Evolutionary conservation across 2,329 filamentous ascomycete genomes (phyloP), one percentile per base, ranked within the genome.

Genomic region (Chaetomium olivaceum): DNA sequence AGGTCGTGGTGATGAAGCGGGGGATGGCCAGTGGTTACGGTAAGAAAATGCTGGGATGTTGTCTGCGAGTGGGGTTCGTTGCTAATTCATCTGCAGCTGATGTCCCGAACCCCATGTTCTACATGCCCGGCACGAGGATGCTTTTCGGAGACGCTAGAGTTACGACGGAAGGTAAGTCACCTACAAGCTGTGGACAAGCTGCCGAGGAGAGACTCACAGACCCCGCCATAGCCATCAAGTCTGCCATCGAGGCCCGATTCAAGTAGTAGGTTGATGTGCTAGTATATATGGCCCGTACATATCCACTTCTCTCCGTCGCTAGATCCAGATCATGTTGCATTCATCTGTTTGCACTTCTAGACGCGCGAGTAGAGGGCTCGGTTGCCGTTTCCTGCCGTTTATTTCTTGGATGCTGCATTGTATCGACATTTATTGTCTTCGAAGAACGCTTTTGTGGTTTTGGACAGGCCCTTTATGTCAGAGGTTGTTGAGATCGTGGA

Each of bases 31-130:
- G 90, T 75, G 92, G 92, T 68, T 96, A 96, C 77, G 91, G 89
- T 90, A 73, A 79, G 86, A 79, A 55, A 9, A 9, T 6, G 9
- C 27, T 29, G 27, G 27, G 27, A 2, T 21, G 9, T 21, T 27
- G n/a, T 7, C 6, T 19, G 11, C 2, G n/a, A n/a, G 23, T 19
- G 58, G 58, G 4, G 14, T 19, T 0, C 12, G 19, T n/a, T 54
- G 60, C 54, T 57, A 19, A 57, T 6, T 7, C 21, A 16, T n/a
- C 2, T 16, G 2, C 51, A 91, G 90, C 93, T 23, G 92, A 97
- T 78, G 91, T 97, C 11, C 91, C 90, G 12, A 97, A 97, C 75
- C 92, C 93, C 0, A 93, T 97, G 91, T 95, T 96, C 78, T 95
- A 89, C 78, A 94, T 93, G 90, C 89, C 91, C 3, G 90, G 90